Percentiles rank a stretch among this genome's conserved stretches.
Evolutionary conservation across 441 rosid genomes (phyloP).

Genomic region (Kokia cookei): DNA sequence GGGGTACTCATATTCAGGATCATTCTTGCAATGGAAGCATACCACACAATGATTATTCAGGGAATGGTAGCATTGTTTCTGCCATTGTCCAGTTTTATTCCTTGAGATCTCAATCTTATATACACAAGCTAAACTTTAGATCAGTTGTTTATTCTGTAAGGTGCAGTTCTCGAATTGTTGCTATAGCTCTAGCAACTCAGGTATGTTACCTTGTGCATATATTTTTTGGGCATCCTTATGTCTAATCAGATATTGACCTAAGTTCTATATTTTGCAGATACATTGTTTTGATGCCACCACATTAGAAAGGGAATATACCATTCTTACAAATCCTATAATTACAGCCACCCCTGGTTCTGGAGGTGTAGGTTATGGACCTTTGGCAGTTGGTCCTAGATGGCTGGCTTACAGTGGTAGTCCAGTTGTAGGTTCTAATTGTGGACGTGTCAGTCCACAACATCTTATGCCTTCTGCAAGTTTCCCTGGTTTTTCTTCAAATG

Average conservation of each 20-base stretch:
- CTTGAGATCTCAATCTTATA: conserved; percentile 66
- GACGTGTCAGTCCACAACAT: conserved; percentile 60
- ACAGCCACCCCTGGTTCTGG: conserved; percentile 40
- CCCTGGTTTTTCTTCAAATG: conserved; percentile 46
- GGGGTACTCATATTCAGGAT: conserved; percentile 32
- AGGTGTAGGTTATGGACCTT: conserved; percentile 83
- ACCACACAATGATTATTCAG: conserved; percentile 31
- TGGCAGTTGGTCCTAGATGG: conserved; percentile 96
- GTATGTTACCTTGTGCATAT: conserved; percentile 27
- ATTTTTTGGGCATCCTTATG: background rate
- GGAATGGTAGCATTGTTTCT: conserved; percentile 34
- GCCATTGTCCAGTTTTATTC: conserved; percentile 68
- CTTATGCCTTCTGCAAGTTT: conserved; percentile 52
- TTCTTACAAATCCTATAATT: conserved; percentile 57
- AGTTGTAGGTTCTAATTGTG: conserved; percentile 41
- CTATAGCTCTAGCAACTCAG: conserved; percentile 76
- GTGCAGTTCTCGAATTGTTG: conserved; percentile 86
- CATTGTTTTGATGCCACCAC: conserved; percentile 75
- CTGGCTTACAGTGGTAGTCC: conserved; percentile 86
- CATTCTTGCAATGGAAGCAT: conserved; percentile 33
- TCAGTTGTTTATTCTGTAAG: conserved; percentile 70
- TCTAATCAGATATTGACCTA: conserved; percentile 3
- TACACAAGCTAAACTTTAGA: conserved; percentile 64
- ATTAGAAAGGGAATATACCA: conserved; percentile 49
- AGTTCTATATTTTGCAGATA: conserved; percentile 51